Percentiles rank a stretch among this genome's conserved stretches.
Conservation (phyloP, 2,329 filamentous ascomycete genomes). For the Cladosporium oxysporum region DNA sequence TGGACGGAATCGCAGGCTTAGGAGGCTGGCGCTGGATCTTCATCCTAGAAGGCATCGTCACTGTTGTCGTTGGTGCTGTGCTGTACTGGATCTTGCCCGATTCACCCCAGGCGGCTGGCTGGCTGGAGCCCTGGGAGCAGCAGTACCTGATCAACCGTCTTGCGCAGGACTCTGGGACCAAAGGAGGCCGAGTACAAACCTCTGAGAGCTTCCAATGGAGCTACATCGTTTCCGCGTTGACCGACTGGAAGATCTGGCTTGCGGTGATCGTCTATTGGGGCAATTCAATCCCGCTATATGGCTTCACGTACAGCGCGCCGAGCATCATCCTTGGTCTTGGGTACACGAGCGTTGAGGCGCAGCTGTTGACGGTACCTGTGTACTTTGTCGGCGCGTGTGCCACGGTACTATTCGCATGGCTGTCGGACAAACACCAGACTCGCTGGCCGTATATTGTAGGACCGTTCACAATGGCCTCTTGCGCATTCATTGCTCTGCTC, state of each 20-base stretch:
- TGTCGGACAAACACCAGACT: constrained; percentile 24
- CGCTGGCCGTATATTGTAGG: constrained; percentile 26
- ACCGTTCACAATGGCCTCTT: constrained; percentile 20
- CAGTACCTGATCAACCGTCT: constrained; percentile 43
- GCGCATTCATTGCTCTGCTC: constrained; percentile 27
- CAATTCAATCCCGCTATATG: constrained; percentile 39
- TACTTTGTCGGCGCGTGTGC: constrained; percentile 37
- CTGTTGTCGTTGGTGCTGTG: constrained; percentile 30
- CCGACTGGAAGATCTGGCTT: constrained; percentile 48
- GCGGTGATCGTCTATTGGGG: constrained; percentile 36
- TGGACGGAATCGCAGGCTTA: constrained; percentile 54
- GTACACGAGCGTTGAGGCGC: constrained; percentile 44
- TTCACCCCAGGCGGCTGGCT: constrained; percentile 58
- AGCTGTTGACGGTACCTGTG: constrained; percentile 48
- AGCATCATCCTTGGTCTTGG: constrained; percentile 53
- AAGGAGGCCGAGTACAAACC: constrained; percentile 46
- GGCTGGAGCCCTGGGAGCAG: constrained; percentile 52
- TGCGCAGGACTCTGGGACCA: constrained; percentile 6
- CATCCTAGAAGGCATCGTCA: constrained; percentile 29
- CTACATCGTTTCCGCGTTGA: constrained; percentile 40
- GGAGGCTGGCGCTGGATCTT: constrained; percentile 44
- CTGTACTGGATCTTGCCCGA: constrained; percentile 55
- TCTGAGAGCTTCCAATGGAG: constrained; percentile 40
- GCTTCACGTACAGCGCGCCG: constrained; percentile 61
- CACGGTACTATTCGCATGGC: constrained; percentile 25